Base-by-base conservation (phyloP, 305 asterid species). In the Fraxinus paxiana region DNA sequence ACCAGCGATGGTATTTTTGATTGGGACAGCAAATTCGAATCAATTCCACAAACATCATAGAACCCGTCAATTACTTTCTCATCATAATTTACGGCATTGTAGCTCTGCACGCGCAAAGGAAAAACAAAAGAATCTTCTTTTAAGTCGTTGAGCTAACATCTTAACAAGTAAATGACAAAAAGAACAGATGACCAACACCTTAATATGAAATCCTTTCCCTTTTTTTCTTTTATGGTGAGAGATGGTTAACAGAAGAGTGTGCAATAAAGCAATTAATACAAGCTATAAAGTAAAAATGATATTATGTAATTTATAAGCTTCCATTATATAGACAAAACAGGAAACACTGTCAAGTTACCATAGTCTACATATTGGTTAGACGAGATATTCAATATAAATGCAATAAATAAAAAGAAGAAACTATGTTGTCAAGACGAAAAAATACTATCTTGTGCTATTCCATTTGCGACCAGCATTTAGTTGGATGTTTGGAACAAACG, bases 21-120 rank as follows among this genome's bases (percentile, higher is more conserved):
- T 78, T 88, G 97, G 63, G 83, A 86, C 85, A 79, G 86, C 82
- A 83, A 82, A 83, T 83, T 88, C 18, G 98, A 88, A 84, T 87
- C 90, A 76, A 88, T 81, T 85, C 97, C 97, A 86, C 91, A 88
- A 76, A 94, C 91, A 89, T 95, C 99, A 88, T 94, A 95, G 90
- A 95, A 95, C 77, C 97, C 99, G 80, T 95, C 99, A 76, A 90
- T 80, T 82, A 95, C 93, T 87, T 90, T 94, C 88, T 95, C 98
- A 30, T 89, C 97, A 63, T 92, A 95, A 89, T 92, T 92, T 83
- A 95, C 87, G 78, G 90, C 98, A 83, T 90, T 89, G 82, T 87
- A 90, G 84, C 87, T 94, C 99, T 95, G 99, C 95, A 93, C 81
- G 78, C 86, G 83, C 85, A 82, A 81, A 75, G 86, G 56, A n/a